These are phyloP conservation scores for Lasiodiplodia sp. DNA, from an alignment of 2,329 filamentous ascomycete species.

Conservation along the genomic window DNA sequence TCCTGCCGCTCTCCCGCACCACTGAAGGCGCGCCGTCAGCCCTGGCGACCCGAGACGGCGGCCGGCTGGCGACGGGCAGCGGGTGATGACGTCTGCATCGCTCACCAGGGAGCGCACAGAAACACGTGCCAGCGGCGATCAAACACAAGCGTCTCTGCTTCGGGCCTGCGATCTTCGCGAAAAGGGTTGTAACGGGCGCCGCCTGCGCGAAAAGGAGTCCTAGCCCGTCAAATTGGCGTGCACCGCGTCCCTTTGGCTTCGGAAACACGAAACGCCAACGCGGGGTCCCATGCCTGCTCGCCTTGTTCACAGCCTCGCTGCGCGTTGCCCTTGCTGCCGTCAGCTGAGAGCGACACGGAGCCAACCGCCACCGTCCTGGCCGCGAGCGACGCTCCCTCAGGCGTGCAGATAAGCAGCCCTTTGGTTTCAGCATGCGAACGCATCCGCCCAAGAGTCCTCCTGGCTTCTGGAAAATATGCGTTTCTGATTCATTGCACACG, in stretches of 20 bases:
- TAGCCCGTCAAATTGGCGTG: conserved; percentile 5
- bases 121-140: conserved; percentile 18
- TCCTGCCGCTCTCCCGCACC: background rate
- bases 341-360: conserved; percentile 10
- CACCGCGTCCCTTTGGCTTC: background rate
- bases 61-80: background rate
- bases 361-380: no score
- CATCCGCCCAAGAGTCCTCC: conserved; percentile 9
- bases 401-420: conserved; percentile 24
- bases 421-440: conserved; percentile 18
- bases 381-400: background rate
- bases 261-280: conserved; percentile 20
- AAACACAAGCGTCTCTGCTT: conserved; percentile 22
- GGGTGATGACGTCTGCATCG: conserved; percentile 8
- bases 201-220: conserved; percentile 11
- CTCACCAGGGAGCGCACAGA: conserved; percentile 8
- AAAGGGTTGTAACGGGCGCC: conserved; percentile 13
- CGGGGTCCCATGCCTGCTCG: conserved; percentile 9
- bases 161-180: conserved; percentile 3
- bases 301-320: background rate
- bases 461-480: conserved; percentile 21
- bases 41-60: conserved; percentile 4
- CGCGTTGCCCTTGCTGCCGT: background rate
- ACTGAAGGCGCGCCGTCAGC: conserved; percentile 9
- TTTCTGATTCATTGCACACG: conserved; percentile 1